A percentile compares a stretch with the other conserved stretches of the same genome.
Evolutionary conservation across 805 yeast genomes (phyloP).

Genomic region (Suhomyces kilbournensis): DNA sequence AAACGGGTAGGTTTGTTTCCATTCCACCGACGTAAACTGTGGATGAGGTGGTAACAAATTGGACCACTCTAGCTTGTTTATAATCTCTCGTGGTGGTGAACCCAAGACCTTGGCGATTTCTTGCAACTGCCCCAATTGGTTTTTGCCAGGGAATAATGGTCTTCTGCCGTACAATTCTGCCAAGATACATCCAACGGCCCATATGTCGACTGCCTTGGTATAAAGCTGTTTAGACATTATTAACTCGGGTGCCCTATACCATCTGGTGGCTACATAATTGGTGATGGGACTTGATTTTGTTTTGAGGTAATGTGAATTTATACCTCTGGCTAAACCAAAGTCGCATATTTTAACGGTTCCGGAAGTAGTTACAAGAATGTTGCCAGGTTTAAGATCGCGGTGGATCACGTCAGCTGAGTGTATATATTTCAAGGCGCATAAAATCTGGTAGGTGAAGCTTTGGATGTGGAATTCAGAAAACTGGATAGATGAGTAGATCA

Average conservation of each 20-base stretch:
- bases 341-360: conserved; percentile 87
- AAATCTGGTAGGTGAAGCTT: conserved; percentile 71
- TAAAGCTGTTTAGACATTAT: conserved; percentile 59
- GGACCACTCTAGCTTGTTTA: conserved; percentile 32
- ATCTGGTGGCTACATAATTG: conserved; percentile 87
- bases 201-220: conserved; percentile 73
- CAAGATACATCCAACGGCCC: conserved; percentile 92
- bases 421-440: conserved; percentile 83
- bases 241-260: conserved; percentile 95
- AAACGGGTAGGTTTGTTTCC: conserved; percentile 61
- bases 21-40: conserved; percentile 32
- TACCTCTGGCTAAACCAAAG: conserved; percentile 88
- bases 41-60: conserved; percentile 37
- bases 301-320: conserved; percentile 33
- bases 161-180: conserved; percentile 79
- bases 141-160: conserved; percentile 77
- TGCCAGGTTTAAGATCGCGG: conserved; percentile 90
- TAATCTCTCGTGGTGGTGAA: conserved; percentile 52
- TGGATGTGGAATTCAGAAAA: conserved; percentile 83
- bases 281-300: conserved; percentile 52
- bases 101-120: conserved; percentile 73
- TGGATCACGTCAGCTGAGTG: conserved; percentile 93
- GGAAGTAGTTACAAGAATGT: conserved; percentile 68
- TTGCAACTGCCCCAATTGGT: conserved; percentile 65
- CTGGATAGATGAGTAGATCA: conserved; percentile 73